Conservation (phyloP, 371 early-diverging fungal species). For the Circinella minor region DNA sequence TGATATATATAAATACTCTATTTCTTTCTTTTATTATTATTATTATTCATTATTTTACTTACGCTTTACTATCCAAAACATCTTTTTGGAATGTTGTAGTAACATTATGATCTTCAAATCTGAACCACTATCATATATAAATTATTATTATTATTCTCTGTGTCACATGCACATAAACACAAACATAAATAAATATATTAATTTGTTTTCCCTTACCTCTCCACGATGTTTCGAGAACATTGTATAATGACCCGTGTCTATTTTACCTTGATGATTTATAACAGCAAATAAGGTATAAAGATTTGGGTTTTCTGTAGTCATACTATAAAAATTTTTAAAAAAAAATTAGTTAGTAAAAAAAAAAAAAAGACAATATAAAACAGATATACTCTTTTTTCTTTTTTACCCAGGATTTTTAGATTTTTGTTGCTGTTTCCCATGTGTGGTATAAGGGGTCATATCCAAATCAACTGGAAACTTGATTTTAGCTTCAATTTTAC, state of each 20-base stretch:
- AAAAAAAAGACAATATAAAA: no score
- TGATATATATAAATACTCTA: background rate
- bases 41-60: constrained; percentile 30
- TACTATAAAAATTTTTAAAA: background rate
- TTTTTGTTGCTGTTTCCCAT: constrained; percentile 23
- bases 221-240: constrained; percentile 79
- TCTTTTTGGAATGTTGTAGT: constrained; percentile 73
- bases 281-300: constrained; percentile 90
- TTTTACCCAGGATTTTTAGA: constrained; percentile 1
- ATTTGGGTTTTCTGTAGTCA: constrained; percentile 43
- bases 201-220: constrained; percentile 52
- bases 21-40: constrained; percentile 11
- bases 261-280: constrained; percentile 86
- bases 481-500: constrained; percentile 90
- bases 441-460: constrained; percentile 88
- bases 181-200: background rate
- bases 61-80: constrained; percentile 80
- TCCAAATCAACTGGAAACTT: constrained; percentile 88
- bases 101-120: constrained; percentile 88
- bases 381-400: background rate
- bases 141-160: background rate
- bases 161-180: background rate
- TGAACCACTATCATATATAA: constrained; percentile 75
- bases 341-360: no score
- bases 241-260: constrained; percentile 96